phyloP scores from a whole-genome alignment of 306 rosid genomes.

The Sesbania bispinosa region DNA sequence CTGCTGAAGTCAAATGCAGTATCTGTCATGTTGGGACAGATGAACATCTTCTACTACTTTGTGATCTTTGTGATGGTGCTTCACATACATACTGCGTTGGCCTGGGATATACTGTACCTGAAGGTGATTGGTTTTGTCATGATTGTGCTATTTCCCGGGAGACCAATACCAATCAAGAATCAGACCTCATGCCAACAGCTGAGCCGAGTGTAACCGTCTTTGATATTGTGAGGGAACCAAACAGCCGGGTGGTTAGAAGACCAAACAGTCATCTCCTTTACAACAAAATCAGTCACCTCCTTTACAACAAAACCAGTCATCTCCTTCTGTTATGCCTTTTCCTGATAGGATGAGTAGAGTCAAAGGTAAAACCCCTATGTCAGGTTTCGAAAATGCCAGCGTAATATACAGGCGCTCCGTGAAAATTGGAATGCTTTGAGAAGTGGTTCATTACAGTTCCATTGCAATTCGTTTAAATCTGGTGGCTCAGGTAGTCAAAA shows the following conservation, averaged over 20 bases:
- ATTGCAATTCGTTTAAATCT: constrained; percentile 34
- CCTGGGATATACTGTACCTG: constrained; percentile 64
- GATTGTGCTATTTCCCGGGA: constrained; percentile 49
- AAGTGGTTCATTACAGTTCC: constrained; percentile 59
- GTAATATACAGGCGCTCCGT: constrained; percentile 44
- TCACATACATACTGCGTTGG: constrained; percentile 85
- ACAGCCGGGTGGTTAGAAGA: constrained; percentile 13
- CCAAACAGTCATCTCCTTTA: constrained; percentile 17
- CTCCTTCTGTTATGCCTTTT: constrained; percentile 26
- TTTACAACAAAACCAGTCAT: constrained; percentile 13
- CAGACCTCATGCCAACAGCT: constrained; percentile 1
- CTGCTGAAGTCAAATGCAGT: constrained; percentile 45
- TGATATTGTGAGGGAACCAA: constrained; percentile 38
- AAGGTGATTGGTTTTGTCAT: constrained; percentile 88
- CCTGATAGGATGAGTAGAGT: constrained; percentile 27
- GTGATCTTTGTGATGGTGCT: constrained; percentile 70
- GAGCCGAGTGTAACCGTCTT: constrained; percentile 11
- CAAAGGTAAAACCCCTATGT: constrained; percentile 4
- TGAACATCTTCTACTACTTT: constrained; percentile 58
- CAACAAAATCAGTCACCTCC: constrained; percentile 18
- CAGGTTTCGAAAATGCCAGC: constrained; percentile 39
- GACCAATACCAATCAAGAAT: constrained; percentile 19
- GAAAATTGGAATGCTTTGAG: constrained; percentile 69
- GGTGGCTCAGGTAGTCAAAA: constrained; percentile 25
- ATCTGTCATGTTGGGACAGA: constrained; percentile 45